A percentile compares a stretch with the other conserved stretches of the same genome.
These are phyloP conservation scores for Baudoinia panamericana DNA, from an alignment of 495 filamentous ascomycete genomes.

Conservation along the genomic window DNA sequence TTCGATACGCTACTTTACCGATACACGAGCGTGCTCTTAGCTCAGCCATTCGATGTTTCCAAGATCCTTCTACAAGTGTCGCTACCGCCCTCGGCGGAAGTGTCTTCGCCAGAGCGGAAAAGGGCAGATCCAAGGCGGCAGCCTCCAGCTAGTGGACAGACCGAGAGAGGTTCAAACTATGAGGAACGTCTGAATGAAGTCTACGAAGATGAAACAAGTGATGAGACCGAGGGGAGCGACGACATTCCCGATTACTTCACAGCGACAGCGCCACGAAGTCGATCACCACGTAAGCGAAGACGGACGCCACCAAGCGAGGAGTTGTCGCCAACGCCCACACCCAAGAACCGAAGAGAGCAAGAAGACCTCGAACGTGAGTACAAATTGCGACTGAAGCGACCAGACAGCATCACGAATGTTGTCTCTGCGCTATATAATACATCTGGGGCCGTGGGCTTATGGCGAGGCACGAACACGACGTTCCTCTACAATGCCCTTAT, in stretches of 20 bases:
- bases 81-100: conserved; percentile 30
- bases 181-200: conserved; percentile 17
- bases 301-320: conserved; percentile 9
- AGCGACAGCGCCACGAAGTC: conserved; percentile 45
- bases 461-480: conserved; percentile 86
- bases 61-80: conserved; percentile 84
- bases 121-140: conserved; percentile 1
- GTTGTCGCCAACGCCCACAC: conserved; percentile 35
- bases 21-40: conserved; percentile 68
- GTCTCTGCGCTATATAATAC: conserved; percentile 76
- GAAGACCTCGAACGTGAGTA: conserved; percentile 4
- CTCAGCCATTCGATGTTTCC: conserved; percentile 94
- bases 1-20: conserved; percentile 74
- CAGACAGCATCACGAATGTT: conserved; percentile 64
- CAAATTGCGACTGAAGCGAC: conserved; percentile 49
- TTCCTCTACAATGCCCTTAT: conserved; percentile 78
- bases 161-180: conserved; percentile 23
- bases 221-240: conserved; percentile 37
- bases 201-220: conserved; percentile 1
- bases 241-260: conserved; percentile 79
- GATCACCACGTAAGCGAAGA: conserved; percentile 18
- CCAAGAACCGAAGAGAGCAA: conserved; percentile 7
- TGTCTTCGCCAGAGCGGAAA: conserved; percentile 20
- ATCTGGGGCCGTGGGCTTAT: conserved; percentile 80
- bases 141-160: background rate